phyloP scores from a whole-genome alignment of 495 filamentous ascomycete species.

The Aspergillus biplanus region DNA sequence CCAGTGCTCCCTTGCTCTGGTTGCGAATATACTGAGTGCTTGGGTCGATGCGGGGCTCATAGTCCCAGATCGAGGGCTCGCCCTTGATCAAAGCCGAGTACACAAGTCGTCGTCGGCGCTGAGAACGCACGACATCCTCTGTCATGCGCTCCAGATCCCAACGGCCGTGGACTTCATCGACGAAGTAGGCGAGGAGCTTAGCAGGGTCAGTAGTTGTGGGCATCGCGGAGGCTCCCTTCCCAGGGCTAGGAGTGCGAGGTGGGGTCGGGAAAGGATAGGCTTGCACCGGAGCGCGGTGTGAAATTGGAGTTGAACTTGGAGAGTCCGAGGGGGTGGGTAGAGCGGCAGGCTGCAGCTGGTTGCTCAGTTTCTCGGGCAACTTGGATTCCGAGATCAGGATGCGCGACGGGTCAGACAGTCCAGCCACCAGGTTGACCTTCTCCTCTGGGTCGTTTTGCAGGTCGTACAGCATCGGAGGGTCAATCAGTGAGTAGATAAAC shows the following conservation, averaged over 20 bases:
- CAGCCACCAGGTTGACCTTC: constrained; percentile 65
- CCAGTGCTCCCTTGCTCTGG: constrained; percentile 49
- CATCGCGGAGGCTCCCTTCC: constrained; percentile 33
- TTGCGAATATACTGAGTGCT: constrained; percentile 66
- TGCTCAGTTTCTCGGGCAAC: constrained; percentile 25
- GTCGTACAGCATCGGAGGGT: constrained; percentile 80
- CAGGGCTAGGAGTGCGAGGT: constrained; percentile 46
- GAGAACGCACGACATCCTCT: constrained; percentile 66
- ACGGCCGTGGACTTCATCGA: constrained; percentile 62
- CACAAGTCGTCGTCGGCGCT: constrained; percentile 71
- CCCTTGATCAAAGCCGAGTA: constrained; percentile 77
- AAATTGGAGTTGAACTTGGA: constrained; percentile 36
- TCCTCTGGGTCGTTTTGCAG: constrained; percentile 74
- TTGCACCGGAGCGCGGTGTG: constrained; percentile 31
- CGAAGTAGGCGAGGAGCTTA: constrained; percentile 59
- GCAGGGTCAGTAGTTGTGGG: constrained; percentile 48
- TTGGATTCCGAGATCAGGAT: constrained; percentile 10
- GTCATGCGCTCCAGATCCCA: constrained; percentile 80
- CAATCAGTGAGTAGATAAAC: constrained; percentile 77
- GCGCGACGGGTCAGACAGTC: constrained; percentile 24
- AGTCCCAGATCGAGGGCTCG: constrained; percentile 74
- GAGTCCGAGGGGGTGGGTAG: constrained; percentile 47
- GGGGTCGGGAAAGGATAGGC: constrained; percentile 46
- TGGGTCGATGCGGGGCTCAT: constrained; percentile 72
- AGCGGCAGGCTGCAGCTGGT: constrained; percentile 24